A percentile compares a stretch with the other conserved stretches of the same genome.
Conservation (phyloP, 306 rosid genomes). For the Amphicarpaea edgeworthii region DNA sequence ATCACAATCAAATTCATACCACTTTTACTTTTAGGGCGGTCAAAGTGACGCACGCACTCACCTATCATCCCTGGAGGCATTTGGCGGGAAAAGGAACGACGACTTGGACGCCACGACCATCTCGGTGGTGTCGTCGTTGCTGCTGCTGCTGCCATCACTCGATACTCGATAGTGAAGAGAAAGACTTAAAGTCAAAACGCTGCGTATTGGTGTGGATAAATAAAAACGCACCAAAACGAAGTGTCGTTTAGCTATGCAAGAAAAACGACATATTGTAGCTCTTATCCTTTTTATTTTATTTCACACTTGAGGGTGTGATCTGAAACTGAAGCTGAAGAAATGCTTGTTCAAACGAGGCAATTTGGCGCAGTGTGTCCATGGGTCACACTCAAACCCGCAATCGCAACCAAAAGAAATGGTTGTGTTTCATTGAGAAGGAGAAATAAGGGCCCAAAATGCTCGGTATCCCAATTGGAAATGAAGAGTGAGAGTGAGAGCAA, state of each 20-base stretch:
- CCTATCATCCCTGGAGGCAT: slow-evolving; percentile 44
- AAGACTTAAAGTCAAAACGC: not conserved
- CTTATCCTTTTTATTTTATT: slow-evolving; percentile 33
- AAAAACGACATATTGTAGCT: slow-evolving; percentile 36
- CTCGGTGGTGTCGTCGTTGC: slow-evolving; percentile 25
- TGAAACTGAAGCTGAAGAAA: not conserved
- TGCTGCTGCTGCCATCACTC: slow-evolving; percentile 19
- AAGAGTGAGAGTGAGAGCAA: slow-evolving; percentile 44
- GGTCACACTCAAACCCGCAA: slow-evolving; percentile 27
- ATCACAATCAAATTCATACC: no score
- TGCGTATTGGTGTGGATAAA: not conserved
- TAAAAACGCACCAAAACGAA: not conserved
- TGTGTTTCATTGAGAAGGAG: not conserved
- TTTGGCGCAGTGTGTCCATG: slow-evolving; percentile 43
- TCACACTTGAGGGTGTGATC: slow-evolving; percentile 13
- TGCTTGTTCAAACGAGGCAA: slow-evolving; percentile 48
- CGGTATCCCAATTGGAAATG: slow-evolving; percentile 61
- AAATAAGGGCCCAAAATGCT: slow-evolving; percentile 54
- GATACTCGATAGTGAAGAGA: not conserved
- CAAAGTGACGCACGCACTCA: not conserved
- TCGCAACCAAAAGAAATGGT: not conserved
- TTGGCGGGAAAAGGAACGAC: slow-evolving; percentile 46
- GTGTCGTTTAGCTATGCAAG: slow-evolving; percentile 31
- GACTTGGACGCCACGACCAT: slow-evolving; percentile 13
- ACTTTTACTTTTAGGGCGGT: no score